These are phyloP conservation scores for Russula foetens DNA, from an alignment of 768 basidiomycete genomes.

Conservation along the genomic window DNA sequence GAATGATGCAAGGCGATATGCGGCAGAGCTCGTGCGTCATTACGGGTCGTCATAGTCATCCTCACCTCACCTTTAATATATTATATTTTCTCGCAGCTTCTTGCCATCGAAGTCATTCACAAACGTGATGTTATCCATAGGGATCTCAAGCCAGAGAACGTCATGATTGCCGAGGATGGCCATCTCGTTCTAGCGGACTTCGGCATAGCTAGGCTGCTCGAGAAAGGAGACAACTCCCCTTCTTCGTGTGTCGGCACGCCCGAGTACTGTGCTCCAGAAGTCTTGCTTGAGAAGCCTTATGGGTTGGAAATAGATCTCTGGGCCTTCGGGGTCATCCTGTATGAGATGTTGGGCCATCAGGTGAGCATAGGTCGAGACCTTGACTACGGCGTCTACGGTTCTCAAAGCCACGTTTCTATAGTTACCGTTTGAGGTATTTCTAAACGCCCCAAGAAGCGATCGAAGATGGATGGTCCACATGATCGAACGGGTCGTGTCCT, in stretches of 20 bases:
- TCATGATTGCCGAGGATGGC: conserved; percentile 8
- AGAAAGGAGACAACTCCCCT: neutral
- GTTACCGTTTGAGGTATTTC: neutral
- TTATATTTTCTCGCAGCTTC: neutral
- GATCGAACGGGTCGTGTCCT: neutral
- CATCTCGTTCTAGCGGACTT: conserved; percentile 13
- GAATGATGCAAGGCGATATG: neutral
- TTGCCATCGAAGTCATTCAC: conserved; percentile 12
- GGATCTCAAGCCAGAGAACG: conserved; percentile 14
- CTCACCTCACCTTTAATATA: neutral
- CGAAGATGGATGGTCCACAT: neutral
- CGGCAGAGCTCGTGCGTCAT: conserved; percentile 11
- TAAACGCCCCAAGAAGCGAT: neutral
- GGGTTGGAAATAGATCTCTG: conserved; percentile 73
- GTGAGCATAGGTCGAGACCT: neutral
- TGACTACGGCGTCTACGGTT: too few species aligned
- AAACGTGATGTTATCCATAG: conserved; percentile 7
- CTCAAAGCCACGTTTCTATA: neutral
- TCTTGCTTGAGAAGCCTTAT: conserved; percentile 1
- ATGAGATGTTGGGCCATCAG: conserved; percentile 55
- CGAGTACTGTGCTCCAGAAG: conserved; percentile 7
- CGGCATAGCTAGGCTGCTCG: conserved; percentile 7
- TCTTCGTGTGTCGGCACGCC: conserved; percentile 1
- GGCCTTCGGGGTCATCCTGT: conserved; percentile 93
- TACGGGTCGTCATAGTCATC: too few species aligned